phyloP scores from a whole-genome alignment of 805 yeast genomes.

The Candida dajiaensis region DNA sequence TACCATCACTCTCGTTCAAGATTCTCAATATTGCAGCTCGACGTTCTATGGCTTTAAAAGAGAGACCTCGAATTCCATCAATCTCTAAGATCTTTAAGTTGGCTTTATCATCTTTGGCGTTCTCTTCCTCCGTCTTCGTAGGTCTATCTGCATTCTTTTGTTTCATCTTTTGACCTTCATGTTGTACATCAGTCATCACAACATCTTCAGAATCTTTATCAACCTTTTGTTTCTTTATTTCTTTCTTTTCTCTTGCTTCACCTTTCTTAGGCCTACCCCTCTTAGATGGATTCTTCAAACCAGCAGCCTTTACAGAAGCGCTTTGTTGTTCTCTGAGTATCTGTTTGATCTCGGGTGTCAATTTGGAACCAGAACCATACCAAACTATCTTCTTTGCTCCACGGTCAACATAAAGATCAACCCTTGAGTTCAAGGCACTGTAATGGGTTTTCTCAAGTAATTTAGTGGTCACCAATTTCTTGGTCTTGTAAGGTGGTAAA shows the following conservation, averaged over 20 bases:
- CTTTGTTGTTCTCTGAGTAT: not conserved
- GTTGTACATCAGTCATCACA: not conserved
- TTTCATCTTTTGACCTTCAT: too few relatives aligned
- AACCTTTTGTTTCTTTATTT: not conserved
- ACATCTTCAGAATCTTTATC: not conserved
- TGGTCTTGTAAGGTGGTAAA: slow-evolving; percentile 16
- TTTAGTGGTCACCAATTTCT: slow-evolving; percentile 10
- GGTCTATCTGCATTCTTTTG: too few relatives aligned
- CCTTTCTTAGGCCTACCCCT: slow-evolving; percentile 24
- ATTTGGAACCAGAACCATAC: slow-evolving; percentile 8
- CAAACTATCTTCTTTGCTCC: slow-evolving; percentile 9
- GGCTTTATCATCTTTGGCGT: not conserved
- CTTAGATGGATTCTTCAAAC: slow-evolving; percentile 10
- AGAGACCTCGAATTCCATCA: slow-evolving; percentile 32
- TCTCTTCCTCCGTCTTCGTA: not conserved
- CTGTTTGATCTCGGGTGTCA: slow-evolving; percentile 4
- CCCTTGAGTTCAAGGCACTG: slow-evolving; percentile 20
- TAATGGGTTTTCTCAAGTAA: slow-evolving; percentile 21
- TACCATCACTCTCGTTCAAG: slow-evolving; percentile 40
- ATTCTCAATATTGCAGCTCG: slow-evolving; percentile 37
- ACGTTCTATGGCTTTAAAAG: slow-evolving; percentile 40
- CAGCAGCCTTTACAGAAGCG: not conserved
- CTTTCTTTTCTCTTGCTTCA: slow-evolving; percentile 13
- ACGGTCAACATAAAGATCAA: slow-evolving; percentile 3
- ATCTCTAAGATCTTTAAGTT: slow-evolving; percentile 6